phyloP scores from a whole-genome alignment of 2,329 filamentous ascomycete genomes.

The Calcarisporium arbuscula region DNA sequence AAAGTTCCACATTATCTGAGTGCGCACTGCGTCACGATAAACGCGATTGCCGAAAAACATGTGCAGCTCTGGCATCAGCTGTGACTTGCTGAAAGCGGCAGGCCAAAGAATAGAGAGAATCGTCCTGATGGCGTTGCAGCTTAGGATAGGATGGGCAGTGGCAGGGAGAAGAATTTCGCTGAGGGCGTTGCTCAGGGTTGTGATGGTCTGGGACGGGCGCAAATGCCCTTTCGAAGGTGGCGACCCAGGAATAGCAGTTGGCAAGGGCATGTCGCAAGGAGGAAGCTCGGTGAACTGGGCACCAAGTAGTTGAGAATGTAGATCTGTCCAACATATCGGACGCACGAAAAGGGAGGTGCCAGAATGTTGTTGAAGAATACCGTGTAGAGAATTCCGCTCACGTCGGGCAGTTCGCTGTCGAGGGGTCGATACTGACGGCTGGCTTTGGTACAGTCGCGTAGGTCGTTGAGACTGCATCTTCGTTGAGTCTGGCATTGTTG shows the following conservation, averaged over 20 bases:
- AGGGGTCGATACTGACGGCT: background rate
- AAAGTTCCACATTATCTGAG: slow-evolving; percentile 44
- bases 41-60: slow-evolving; percentile 42
- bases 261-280: slow-evolving; percentile 34
- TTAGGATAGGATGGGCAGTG: slow-evolving; percentile 25
- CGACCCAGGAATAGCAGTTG: slow-evolving; percentile 23
- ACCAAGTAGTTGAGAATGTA: slow-evolving; percentile 41
- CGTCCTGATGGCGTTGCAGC: slow-evolving; percentile 34
- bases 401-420: slow-evolving; percentile 32
- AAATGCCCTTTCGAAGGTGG: slow-evolving; percentile 29
- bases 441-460: slow-evolving; percentile 16
- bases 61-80: slow-evolving; percentile 34
- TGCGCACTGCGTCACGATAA: slow-evolving; percentile 39
- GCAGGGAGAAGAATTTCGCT: slow-evolving; percentile 33
- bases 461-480: slow-evolving; percentile 15
- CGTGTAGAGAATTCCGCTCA: slow-evolving; percentile 46
- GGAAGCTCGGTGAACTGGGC: slow-evolving; percentile 38
- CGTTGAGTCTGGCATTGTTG: slow-evolving; percentile 14
- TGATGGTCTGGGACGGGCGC: slow-evolving; percentile 35
- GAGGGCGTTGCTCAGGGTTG: slow-evolving; percentile 35
- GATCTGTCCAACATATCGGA: slow-evolving; percentile 51
- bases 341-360: slow-evolving; percentile 42
- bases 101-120: slow-evolving; percentile 41
- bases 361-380: slow-evolving; percentile 42
- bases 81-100: slow-evolving; percentile 21